Evolutionary conservation across 768 basidiomycete species (phyloP).

Genomic region (Serendipita sp.): DNA sequence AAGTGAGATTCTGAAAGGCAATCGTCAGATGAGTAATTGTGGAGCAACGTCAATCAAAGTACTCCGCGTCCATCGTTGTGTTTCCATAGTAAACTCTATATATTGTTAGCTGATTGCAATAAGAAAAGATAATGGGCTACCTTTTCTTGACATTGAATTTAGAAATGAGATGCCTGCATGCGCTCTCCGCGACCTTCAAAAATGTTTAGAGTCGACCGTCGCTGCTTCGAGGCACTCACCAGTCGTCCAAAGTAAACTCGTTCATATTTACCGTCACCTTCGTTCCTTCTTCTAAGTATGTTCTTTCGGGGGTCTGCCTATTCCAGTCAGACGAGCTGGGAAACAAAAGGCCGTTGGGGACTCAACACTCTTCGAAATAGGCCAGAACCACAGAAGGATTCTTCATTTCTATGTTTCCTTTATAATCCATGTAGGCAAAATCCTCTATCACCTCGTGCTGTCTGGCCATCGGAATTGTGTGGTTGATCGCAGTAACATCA

Average conservation of each 20-base stretch:
- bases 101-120: too few relatives aligned
- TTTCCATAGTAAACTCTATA: constrained; percentile 74
- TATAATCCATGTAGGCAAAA: constrained; percentile 74
- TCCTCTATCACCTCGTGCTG: constrained; percentile 56
- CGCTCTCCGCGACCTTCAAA: constrained; percentile 41
- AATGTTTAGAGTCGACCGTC: background rate
- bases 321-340: background rate
- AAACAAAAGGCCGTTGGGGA: background rate
- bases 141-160: constrained; percentile 74
- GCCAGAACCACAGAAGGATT: constrained; percentile 56
- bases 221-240: constrained; percentile 33
- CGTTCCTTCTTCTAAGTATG: constrained; percentile 14
- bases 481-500: constrained; percentile 55
- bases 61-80: constrained; percentile 92
- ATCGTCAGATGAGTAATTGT: too few relatives aligned
- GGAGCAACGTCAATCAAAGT: too few relatives aligned
- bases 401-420: constrained; percentile 70
- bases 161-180: constrained; percentile 49
- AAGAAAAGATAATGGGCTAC: background rate
- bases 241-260: constrained; percentile 75
- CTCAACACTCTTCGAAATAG: constrained; percentile 79
- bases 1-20: constrained; percentile 41
- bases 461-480: constrained; percentile 49
- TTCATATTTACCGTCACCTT: constrained; percentile 51
- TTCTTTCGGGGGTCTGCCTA: constrained; percentile 3